These are phyloP conservation scores for Ogataea polymorpha DNA, from an alignment of 805 yeast species.

Conservation along the genomic window DNA sequence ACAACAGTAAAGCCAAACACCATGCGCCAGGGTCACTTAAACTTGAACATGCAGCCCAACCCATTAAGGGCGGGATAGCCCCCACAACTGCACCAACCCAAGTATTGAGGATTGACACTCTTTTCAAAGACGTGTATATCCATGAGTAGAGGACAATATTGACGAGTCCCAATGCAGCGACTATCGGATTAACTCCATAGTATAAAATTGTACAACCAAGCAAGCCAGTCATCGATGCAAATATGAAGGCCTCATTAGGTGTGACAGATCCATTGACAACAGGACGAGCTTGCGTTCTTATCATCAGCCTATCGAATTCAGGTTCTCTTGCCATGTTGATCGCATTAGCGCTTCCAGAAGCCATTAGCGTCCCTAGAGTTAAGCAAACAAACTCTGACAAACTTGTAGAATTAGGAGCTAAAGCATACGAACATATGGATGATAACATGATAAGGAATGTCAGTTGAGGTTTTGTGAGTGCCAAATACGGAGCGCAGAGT, in stretches of 20 bases:
- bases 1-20: slow-evolving; percentile 84
- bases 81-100: slow-evolving; percentile 99
- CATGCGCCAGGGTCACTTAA: slow-evolving; percentile 88
- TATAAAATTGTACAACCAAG: slow-evolving; percentile 67
- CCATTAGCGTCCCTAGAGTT: slow-evolving; percentile 79
- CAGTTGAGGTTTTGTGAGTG: slow-evolving; percentile 86
- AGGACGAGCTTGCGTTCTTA: slow-evolving; percentile 84
- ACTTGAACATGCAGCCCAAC: slow-evolving; percentile 93
- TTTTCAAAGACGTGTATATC: slow-evolving; percentile 85
- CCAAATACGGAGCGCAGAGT: slow-evolving; percentile 60
- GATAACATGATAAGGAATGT: slow-evolving; percentile 86
- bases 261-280: slow-evolving; percentile 80
- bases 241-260: slow-evolving; percentile 71
- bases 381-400: slow-evolving; percentile 65
- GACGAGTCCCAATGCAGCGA: slow-evolving; percentile 72
- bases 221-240: slow-evolving; percentile 73
- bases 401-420: slow-evolving; percentile 81
- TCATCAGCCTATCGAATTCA: slow-evolving; percentile 80
- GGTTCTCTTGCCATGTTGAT: slow-evolving; percentile 98
- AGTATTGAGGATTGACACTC: slow-evolving; percentile 82
- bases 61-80: slow-evolving; percentile 98
- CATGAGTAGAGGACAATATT: slow-evolving; percentile 86
- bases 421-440: slow-evolving; percentile 89
- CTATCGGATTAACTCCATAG: slow-evolving; percentile 82
- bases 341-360: slow-evolving; percentile 94